Conservation (phyloP, 2,329 filamentous ascomycete species). For the Aureobasidium pullulans region DNA sequence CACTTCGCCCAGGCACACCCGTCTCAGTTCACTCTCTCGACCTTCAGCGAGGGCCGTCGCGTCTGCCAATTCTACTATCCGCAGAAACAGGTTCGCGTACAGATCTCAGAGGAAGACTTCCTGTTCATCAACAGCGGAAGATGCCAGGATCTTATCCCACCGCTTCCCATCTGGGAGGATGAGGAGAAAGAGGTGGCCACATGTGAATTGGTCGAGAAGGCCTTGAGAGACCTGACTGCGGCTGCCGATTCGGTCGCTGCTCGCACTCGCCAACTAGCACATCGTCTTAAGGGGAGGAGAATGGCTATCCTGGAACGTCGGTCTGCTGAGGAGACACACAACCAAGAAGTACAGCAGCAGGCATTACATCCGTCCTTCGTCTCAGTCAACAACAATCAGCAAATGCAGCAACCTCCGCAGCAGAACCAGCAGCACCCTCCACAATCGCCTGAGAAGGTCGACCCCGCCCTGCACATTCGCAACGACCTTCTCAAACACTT, state of each 20-base stretch:
- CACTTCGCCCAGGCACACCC: constrained; percentile 76
- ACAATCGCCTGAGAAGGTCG: not conserved
- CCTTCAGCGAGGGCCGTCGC: constrained; percentile 59
- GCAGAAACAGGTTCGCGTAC: constrained; percentile 70
- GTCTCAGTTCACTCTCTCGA: constrained; percentile 65
- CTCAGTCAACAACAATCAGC: constrained; percentile 43
- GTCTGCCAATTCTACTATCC: constrained; percentile 66
- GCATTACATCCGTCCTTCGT: constrained; percentile 40
- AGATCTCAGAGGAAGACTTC: constrained; percentile 85
- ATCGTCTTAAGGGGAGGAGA: constrained; percentile 67
- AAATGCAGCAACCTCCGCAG: not conserved
- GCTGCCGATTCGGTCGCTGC: constrained; percentile 67
- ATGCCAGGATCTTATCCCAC: constrained; percentile 72
- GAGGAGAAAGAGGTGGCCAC: constrained; percentile 80
- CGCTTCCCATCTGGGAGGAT: constrained; percentile 75
- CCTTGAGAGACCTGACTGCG: constrained; percentile 68
- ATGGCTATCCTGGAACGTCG: constrained; percentile 63
- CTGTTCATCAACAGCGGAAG: constrained; percentile 75
- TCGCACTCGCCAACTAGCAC: constrained; percentile 70
- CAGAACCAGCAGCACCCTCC: not conserved
- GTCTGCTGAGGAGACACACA: constrained; percentile 34
- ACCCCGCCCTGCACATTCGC: constrained; percentile 48
- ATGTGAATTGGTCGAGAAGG: constrained; percentile 74
- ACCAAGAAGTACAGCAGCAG: constrained; percentile 12
- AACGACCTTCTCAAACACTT: constrained; percentile 58